Conservation (phyloP, 1,139 yeast species). For the Pichia cactophila region DNA sequence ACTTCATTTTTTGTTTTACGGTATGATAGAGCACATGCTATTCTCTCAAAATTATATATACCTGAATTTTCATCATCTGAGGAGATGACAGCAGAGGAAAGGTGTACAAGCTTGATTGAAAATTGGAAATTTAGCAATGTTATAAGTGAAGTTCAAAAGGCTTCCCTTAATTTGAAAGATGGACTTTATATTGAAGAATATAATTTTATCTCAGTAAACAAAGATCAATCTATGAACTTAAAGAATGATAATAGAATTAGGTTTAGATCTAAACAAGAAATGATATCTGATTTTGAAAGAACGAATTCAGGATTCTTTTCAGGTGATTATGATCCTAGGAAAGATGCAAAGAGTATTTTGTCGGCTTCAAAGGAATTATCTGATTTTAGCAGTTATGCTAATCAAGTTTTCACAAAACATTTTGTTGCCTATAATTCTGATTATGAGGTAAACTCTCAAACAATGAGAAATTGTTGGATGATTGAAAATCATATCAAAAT, state of each 20-base stretch:
- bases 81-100: slow-evolving; percentile 1
- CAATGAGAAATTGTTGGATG: slow-evolving; percentile 7
- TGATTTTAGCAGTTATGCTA: neutral
- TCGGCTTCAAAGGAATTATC: neutral
- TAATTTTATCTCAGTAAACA: slow-evolving; percentile 2
- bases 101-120: slow-evolving; percentile 5
- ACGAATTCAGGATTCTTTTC: slow-evolving; percentile 10
- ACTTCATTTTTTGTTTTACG: slow-evolving; percentile 9
- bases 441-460: neutral
- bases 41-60: neutral
- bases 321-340: slow-evolving; percentile 5
- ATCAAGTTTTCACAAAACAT: neutral
- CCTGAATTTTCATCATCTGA: slow-evolving; percentile 5
- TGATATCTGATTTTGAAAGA: slow-evolving; percentile 7
- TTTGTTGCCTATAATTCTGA: neutral
- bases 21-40: neutral
- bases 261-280: slow-evolving; percentile 3
- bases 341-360: neutral
- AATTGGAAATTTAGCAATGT: slow-evolving; percentile 6
- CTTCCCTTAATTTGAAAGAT: slow-evolving; percentile 2
- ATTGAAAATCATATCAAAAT: slow-evolving; percentile 4
- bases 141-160: slow-evolving; percentile 1
- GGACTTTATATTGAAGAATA: slow-evolving; percentile 3
- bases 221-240: neutral
- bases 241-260: neutral